Percentiles rank a stretch among this genome's conserved stretches.
Conservation (phyloP, 345 rosid species). For the Boechera divaricarpa region DNA sequence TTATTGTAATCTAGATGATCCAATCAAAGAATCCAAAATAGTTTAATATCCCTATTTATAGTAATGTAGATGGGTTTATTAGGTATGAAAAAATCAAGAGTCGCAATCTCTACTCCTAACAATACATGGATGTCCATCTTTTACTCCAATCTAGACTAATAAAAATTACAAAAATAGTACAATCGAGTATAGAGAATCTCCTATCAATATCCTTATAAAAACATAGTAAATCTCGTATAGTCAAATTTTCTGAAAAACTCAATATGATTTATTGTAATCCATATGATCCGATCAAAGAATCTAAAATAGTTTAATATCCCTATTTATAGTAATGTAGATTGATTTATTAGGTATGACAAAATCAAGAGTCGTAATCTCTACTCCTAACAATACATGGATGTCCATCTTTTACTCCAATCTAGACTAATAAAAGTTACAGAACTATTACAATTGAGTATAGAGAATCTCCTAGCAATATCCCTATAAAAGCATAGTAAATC, state of each 20-base stretch:
- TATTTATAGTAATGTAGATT: background rate
- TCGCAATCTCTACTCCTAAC: background rate
- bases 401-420: conserved; percentile 4
- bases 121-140: conserved; percentile 1
- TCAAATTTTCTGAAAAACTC: no score
- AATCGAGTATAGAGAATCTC: no score
- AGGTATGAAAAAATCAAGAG: background rate
- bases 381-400: background rate
- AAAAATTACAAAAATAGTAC: no score
- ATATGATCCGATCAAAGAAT: background rate
- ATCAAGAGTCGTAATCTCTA: background rate
- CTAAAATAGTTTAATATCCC: background rate
- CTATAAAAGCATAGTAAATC: no score
- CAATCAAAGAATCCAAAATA: conserved; percentile 9
- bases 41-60: background rate
- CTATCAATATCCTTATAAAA: no score
- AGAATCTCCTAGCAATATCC: no score
- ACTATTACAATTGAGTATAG: no score
- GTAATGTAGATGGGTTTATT: background rate
- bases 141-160: background rate
- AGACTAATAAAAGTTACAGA: background rate
- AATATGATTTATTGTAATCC: no score
- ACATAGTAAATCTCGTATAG: no score
- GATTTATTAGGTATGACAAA: background rate
- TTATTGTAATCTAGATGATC: background rate